Evolutionary conservation across 2,329 filamentous ascomycete species (phyloP).

Genomic region (Aureobasidium sp.): DNA sequence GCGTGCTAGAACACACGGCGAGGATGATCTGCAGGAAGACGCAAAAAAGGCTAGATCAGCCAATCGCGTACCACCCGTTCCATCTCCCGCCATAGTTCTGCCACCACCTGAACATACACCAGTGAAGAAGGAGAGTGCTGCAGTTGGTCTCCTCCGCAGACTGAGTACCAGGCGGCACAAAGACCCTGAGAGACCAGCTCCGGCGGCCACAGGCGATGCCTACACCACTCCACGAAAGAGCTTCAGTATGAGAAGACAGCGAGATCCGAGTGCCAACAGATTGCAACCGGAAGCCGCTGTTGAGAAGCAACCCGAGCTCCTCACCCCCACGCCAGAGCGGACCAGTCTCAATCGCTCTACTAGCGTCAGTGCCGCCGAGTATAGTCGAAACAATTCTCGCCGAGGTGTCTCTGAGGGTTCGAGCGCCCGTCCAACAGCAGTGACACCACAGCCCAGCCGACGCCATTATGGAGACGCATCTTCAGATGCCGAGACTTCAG

Average conservation of each 20-base stretch:
- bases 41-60: slow-evolving; percentile 55
- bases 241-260: slow-evolving; percentile 68
- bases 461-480: slow-evolving; percentile 40
- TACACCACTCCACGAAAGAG: slow-evolving; percentile 68
- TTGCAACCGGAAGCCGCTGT: slow-evolving; percentile 54
- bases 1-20: slow-evolving; percentile 84
- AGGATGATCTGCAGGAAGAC: slow-evolving; percentile 76
- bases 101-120: slow-evolving; percentile 40
- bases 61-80: slow-evolving; percentile 48
- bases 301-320: slow-evolving; percentile 68
- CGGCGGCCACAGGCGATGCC: slow-evolving; percentile 68
- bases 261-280: slow-evolving; percentile 41
- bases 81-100: slow-evolving; percentile 37
- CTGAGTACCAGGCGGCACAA: slow-evolving; percentile 81
- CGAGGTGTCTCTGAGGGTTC: slow-evolving; percentile 49
- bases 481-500: slow-evolving; percentile 42
- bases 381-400: slow-evolving; percentile 32
- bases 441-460: slow-evolving; percentile 22
- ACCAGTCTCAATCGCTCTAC: slow-evolving; percentile 77
- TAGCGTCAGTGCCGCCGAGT: slow-evolving; percentile 81
- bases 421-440: slow-evolving; percentile 21
- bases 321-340: slow-evolving; percentile 60
- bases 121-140: slow-evolving; percentile 77
- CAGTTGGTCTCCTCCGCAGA: slow-evolving; percentile 73
- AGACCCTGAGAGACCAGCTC: slow-evolving; percentile 51